Conservation (phyloP, 495 filamentous ascomycete genomes). For the Pyronema omphalodes region DNA sequence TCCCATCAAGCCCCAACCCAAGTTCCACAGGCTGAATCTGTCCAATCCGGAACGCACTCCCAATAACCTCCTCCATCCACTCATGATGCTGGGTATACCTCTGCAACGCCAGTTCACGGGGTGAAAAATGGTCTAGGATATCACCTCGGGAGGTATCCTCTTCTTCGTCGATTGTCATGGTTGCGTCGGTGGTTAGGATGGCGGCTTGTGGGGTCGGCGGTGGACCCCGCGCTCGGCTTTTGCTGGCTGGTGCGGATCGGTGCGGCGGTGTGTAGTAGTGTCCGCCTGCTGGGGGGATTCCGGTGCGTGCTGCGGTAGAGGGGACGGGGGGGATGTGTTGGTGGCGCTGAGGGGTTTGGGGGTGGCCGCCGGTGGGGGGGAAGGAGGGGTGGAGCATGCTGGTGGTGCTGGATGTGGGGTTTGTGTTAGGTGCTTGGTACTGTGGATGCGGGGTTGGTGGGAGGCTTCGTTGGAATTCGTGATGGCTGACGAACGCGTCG, state of each 20-base stretch:
- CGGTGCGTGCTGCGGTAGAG: background rate
- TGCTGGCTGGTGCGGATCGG: background rate
- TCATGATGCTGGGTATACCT: conserved; percentile 90
- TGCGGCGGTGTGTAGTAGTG: background rate
- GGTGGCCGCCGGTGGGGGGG: no score
- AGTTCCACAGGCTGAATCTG: conserved; percentile 80
- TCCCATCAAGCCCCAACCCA: conserved; percentile 69
- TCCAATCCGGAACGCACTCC: conserved; percentile 60
- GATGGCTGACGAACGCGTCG: no score
- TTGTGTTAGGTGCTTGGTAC: no score
- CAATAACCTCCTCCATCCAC: conserved; percentile 97
- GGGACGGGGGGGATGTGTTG: background rate
- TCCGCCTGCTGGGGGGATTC: background rate
- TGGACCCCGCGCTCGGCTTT: background rate
- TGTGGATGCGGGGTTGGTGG: no score
- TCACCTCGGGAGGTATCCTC: conserved; percentile 76
- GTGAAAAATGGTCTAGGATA: conserved; percentile 68
- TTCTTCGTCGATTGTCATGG: conserved; percentile 54
- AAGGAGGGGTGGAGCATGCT: no score
- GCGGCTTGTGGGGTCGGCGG: background rate
- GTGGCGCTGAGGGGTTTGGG: background rate
- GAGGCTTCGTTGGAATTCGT: no score
- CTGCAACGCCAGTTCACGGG: conserved; percentile 66
- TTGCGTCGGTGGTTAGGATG: conserved; percentile 13
- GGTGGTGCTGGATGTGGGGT: no score